Evolutionary conservation across 768 basidiomycete species (phyloP).

Genomic region (Leucosporidium yakuticum): DNA sequence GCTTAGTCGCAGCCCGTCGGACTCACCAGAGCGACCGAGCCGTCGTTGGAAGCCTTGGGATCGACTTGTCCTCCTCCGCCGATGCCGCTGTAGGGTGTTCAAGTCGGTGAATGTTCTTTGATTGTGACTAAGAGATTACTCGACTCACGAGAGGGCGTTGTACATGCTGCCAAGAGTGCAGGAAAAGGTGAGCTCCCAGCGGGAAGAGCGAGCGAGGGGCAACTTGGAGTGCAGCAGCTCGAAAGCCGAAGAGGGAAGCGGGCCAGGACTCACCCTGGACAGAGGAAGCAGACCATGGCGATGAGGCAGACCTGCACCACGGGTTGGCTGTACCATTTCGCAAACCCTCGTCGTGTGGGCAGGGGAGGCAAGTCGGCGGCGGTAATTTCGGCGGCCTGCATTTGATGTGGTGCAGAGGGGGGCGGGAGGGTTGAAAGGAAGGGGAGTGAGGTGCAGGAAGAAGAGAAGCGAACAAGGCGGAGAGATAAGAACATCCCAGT

Average conservation of each 20-base stretch:
- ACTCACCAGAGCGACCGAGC: constrained; percentile 37
- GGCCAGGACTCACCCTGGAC: constrained; percentile 1
- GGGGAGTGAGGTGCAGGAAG: background rate
- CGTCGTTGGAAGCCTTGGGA: constrained; percentile 60
- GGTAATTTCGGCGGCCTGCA: no score
- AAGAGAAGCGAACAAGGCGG: background rate
- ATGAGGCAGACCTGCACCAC: constrained; percentile 15
- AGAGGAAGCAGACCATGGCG: constrained; percentile 24
- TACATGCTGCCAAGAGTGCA: no score
- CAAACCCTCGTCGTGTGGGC: constrained; percentile 1
- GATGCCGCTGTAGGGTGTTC: constrained; percentile 45
- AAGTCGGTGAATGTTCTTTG: no score
- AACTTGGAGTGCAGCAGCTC: background rate
- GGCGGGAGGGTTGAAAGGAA: background rate
- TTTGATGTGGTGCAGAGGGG: background rate
- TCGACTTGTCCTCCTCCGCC: constrained; percentile 73
- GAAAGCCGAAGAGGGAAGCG: background rate
- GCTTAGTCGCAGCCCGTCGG: background rate
- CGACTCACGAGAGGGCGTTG: no score
- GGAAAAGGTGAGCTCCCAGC: background rate
- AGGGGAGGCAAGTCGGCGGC: constrained; percentile 5
- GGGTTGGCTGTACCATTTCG: background rate
- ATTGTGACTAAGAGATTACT: no score
- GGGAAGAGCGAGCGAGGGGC: background rate
- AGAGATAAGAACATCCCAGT: background rate